Evolutionary conservation across 768 basidiomycete species (phyloP).

Genomic region (Termitomyces sp.): DNA sequence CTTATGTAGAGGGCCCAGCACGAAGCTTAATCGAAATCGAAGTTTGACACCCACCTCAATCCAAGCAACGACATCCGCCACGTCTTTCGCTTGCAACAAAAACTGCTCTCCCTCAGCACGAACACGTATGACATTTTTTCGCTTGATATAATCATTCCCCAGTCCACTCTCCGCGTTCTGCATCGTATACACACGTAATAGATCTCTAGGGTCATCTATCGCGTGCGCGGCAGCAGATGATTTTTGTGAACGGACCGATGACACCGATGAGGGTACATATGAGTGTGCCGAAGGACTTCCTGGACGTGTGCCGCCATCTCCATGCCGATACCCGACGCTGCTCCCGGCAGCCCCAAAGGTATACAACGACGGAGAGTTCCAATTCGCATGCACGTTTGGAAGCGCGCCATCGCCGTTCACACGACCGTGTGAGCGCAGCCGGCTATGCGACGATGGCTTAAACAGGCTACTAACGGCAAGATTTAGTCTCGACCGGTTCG

Average conservation of each 20-base stretch:
- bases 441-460: conserved; percentile 24
- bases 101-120: conserved; percentile 96
- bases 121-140: conserved; percentile 90
- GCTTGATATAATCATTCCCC: conserved; percentile 91
- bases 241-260: conserved; percentile 6
- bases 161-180: conserved; percentile 92
- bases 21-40: conserved; percentile 4
- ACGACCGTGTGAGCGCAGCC: conserved; percentile 26
- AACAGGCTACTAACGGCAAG: conserved; percentile 37
- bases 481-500: conserved; percentile 34
- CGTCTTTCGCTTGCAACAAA: conserved; percentile 80
- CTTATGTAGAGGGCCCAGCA: conserved; percentile 1
- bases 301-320: not conserved
- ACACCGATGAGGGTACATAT: conserved; percentile 1
- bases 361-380: conserved; percentile 4
- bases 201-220: conserved; percentile 36
- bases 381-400: not conserved
- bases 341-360: not conserved
- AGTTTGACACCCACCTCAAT: conserved; percentile 65
- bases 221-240: not conserved
- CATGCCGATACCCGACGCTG: not conserved
- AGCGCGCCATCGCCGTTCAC: conserved; percentile 33
- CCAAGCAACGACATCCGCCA: conserved; percentile 86
- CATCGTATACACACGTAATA: conserved; percentile 72
- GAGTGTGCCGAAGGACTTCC: not conserved